Evolutionary conservation across 192 early-diverging fungal genomes (phyloP).

Genomic region (Haplosporangium gracile): DNA sequence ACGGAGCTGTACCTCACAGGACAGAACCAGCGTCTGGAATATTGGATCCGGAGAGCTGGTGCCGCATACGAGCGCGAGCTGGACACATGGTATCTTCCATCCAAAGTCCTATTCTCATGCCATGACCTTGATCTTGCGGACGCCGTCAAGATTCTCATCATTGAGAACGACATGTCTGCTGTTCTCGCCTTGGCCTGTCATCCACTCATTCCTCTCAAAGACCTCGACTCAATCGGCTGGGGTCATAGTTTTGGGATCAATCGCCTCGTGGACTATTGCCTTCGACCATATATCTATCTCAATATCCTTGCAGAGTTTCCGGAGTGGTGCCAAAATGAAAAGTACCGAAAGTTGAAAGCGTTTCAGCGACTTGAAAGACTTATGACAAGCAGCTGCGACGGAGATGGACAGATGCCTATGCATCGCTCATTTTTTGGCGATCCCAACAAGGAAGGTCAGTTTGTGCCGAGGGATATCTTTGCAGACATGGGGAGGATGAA

Average conservation of each 20-base stretch:
- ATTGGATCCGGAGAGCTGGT: constrained; percentile 14
- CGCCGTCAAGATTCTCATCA: constrained; percentile 17
- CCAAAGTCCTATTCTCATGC: neutral
- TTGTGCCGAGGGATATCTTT: constrained; percentile 25
- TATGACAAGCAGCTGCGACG: constrained; percentile 22
- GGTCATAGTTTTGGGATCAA: constrained; percentile 21
- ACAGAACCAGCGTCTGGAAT: constrained; percentile 27
- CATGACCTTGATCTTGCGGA: constrained; percentile 16
- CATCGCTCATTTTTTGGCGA: constrained; percentile 24
- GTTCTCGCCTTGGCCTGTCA: constrained; percentile 18
- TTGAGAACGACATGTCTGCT: constrained; percentile 21
- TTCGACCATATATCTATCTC: constrained; percentile 13
- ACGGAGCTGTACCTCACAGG: neutral
- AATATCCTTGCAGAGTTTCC: constrained; percentile 28
- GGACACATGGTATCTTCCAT: neutral
- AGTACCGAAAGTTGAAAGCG: constrained; percentile 7
- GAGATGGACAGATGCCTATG: constrained; percentile 19
- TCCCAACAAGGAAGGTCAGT: constrained; percentile 2
- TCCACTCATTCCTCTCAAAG: constrained; percentile 16
- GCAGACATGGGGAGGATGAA: constrained; percentile 29
- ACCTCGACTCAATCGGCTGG: neutral
- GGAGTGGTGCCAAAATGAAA: constrained; percentile 23
- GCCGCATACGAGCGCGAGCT: neutral
- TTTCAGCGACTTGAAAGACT: constrained; percentile 3
- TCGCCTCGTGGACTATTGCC: constrained; percentile 15